Evolutionary conservation across 352 stramenopile species (phyloP).

Genomic region (Vaucheria bursata): DNA sequence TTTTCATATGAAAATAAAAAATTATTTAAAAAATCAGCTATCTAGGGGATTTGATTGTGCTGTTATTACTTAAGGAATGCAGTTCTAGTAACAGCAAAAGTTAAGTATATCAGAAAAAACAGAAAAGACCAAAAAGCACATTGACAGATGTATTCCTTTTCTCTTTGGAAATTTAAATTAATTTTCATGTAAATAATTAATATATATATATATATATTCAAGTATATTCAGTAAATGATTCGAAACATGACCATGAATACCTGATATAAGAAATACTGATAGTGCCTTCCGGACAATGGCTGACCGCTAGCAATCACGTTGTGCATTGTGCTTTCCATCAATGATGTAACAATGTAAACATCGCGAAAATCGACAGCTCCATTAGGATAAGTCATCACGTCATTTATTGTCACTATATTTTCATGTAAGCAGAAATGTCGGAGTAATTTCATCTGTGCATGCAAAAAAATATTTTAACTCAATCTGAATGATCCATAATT

Average conservation of each 20-base stretch:
- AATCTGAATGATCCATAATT: too few relatives aligned
- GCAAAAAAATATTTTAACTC: too few relatives aligned
- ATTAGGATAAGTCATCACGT: constrained; percentile 50
- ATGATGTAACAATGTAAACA: constrained; percentile 80
- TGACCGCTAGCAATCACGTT: constrained; percentile 75
- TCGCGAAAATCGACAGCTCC: constrained; percentile 54
- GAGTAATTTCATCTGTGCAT: constrained; percentile 68
- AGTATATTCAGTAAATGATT: background rate
- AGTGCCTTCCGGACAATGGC: constrained; percentile 77
- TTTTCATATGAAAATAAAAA: background rate
- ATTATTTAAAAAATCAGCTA: too few relatives aligned
- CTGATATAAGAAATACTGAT: constrained; percentile 92
- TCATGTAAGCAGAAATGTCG: constrained; percentile 52
- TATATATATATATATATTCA: background rate
- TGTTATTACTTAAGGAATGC: too few relatives aligned
- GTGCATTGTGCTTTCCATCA: constrained; percentile 78
- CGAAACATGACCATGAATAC: constrained; percentile 53
- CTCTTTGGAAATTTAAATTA: too few relatives aligned
- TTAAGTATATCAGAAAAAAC: too few relatives aligned
- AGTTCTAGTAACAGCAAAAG: too few relatives aligned
- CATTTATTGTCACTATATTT: constrained; percentile 48
- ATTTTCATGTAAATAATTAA: too few relatives aligned
- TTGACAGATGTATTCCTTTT: too few relatives aligned
- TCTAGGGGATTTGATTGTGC: too few relatives aligned
- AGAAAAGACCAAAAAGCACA: too few relatives aligned